A percentile compares a stretch with the other conserved stretches of the same genome.
Evolutionary conservation across 495 filamentous ascomycete genomes (phyloP).

Genomic region (Annulohypoxylon moriforme): DNA sequence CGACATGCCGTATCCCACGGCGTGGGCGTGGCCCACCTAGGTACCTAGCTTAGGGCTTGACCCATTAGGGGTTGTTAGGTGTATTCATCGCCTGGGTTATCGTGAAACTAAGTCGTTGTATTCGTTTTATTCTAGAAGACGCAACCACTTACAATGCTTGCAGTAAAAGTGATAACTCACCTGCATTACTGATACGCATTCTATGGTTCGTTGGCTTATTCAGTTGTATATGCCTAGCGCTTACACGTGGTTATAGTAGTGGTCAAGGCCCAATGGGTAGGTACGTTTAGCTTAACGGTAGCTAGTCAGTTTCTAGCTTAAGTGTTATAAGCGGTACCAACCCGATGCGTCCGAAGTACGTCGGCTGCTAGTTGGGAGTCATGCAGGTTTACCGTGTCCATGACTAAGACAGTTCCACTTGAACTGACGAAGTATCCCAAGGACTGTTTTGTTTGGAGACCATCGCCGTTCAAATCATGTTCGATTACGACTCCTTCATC

Average conservation of each 20-base stretch:
- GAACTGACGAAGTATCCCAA: background rate
- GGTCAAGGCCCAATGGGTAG: background rate
- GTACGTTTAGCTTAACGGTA: background rate
- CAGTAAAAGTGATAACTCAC: background rate
- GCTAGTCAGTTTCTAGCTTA: conserved; percentile 4
- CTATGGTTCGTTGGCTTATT: background rate
- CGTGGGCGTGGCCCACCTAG: background rate
- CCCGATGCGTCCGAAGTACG: background rate
- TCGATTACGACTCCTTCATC: background rate
- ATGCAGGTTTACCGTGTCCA: background rate
- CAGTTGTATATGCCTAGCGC: background rate
- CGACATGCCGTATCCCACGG: background rate
- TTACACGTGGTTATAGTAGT: background rate
- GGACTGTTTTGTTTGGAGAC: background rate
- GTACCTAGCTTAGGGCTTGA: background rate
- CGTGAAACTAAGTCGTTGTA: no score
- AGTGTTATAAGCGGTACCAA: background rate
- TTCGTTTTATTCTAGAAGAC: background rate
- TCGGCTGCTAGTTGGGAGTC: background rate
- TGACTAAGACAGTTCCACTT: conserved; percentile 6
- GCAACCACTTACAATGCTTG: background rate
- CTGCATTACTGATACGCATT: background rate
- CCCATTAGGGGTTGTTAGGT: background rate
- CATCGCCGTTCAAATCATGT: background rate
- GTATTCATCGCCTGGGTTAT: no score